Evolutionary conservation across 495 filamentous ascomycete genomes (phyloP).

Genomic region (Tuber microsphaerosporum): DNA sequence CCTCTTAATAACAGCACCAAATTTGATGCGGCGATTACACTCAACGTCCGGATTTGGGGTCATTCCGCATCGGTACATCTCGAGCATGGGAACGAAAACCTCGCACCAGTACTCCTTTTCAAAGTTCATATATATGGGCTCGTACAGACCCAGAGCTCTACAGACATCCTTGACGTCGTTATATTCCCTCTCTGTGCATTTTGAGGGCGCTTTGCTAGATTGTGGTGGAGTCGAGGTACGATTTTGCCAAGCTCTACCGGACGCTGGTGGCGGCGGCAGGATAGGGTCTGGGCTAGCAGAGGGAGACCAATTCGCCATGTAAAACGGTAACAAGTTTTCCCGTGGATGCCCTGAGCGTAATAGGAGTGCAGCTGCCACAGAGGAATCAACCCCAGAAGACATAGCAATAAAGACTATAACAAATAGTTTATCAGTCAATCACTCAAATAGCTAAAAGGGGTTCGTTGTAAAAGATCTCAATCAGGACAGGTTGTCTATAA

Average conservation of each 20-base stretch:
- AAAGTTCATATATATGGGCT: slow-evolving; percentile 32
- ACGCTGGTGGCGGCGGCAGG: slow-evolving; percentile 6
- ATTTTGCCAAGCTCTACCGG: slow-evolving; percentile 20
- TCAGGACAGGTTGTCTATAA: background rate
- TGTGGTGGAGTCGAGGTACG: background rate
- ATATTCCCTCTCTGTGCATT: slow-evolving; percentile 36
- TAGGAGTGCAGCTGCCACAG: slow-evolving; percentile 36
- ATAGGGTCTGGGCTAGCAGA: slow-evolving; percentile 27
- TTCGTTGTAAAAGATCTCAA: background rate
- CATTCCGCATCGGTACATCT: slow-evolving; percentile 24
- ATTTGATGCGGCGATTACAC: slow-evolving; percentile 40
- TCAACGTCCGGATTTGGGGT: slow-evolving; percentile 40
- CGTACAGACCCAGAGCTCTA: slow-evolving; percentile 20
- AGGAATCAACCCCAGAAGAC: slow-evolving; percentile 40
- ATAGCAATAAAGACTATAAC: slow-evolving; percentile 37
- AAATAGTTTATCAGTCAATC: slow-evolving; percentile 1
- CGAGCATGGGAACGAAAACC: slow-evolving; percentile 39
- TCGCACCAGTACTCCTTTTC: slow-evolving; percentile 41
- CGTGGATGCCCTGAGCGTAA: slow-evolving; percentile 29
- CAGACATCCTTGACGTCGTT: slow-evolving; percentile 33
- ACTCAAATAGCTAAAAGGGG: background rate
- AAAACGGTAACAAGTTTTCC: slow-evolving; percentile 38
- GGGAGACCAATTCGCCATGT: slow-evolving; percentile 40
- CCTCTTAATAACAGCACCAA: slow-evolving; percentile 31
- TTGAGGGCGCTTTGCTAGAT: slow-evolving; percentile 2